These are phyloP conservation scores for Lactarius indigo DNA, from an alignment of 768 basidiomycete species.

Conservation along the genomic window DNA sequence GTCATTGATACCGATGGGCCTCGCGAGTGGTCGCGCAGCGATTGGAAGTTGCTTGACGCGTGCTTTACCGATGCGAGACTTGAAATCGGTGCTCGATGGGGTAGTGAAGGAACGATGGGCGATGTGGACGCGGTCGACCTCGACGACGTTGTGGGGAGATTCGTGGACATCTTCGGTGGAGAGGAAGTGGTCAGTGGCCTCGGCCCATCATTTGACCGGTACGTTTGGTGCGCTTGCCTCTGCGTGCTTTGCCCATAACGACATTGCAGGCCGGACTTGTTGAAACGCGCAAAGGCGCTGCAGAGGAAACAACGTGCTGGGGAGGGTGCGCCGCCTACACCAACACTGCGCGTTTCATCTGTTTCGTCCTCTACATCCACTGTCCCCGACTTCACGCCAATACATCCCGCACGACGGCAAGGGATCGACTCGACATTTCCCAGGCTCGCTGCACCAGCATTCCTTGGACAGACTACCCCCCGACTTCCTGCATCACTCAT, in stretches of 20 bases:
- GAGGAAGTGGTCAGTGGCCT: conserved; percentile 36
- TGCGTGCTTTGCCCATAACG: neutral
- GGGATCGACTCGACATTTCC: conserved; percentile 23
- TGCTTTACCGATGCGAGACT: conserved; percentile 74
- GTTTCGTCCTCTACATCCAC: conserved; percentile 33
- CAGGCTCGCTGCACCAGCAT: conserved; percentile 33
- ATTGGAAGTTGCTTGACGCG: conserved; percentile 78
- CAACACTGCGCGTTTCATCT: conserved; percentile 34
- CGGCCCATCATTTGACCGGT: conserved; percentile 59
- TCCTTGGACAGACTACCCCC: conserved; percentile 32
- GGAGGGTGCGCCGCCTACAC: conserved; percentile 54
- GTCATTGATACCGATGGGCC: conserved; percentile 24
- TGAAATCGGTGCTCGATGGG: conserved; percentile 38
- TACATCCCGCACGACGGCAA: conserved; percentile 29
- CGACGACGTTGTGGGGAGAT: conserved; percentile 59
- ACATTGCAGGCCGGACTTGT: conserved; percentile 45
- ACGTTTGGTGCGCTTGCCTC: conserved; percentile 26
- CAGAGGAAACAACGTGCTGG: conserved; percentile 58
- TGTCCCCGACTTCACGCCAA: conserved; percentile 54
- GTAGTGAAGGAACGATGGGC: conserved; percentile 39
- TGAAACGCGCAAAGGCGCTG: conserved; percentile 51
- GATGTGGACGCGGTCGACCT: conserved; percentile 50
- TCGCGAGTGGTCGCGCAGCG: conserved; percentile 62
- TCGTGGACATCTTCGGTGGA: conserved; percentile 49
- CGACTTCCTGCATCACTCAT: conserved; percentile 42